phyloP scores from a whole-genome alignment of 2,329 filamentous ascomycete species.

The Colletotrichum cereale region DNA sequence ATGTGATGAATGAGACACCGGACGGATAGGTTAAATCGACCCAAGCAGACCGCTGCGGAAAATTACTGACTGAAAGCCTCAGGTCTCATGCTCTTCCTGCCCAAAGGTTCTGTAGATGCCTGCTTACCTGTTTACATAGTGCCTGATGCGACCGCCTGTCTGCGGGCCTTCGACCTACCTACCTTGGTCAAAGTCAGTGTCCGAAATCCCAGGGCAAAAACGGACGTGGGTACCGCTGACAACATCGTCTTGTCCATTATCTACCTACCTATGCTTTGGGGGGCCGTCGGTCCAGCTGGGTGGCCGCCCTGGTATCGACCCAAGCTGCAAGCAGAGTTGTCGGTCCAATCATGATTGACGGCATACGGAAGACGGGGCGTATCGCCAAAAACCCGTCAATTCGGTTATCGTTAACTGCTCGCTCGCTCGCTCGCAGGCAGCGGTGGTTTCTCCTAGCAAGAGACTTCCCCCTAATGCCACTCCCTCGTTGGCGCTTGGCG shows the following conservation, averaged over 20 bases:
- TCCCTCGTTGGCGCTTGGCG: background rate
- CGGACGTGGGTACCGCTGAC: background rate
- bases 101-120: background rate
- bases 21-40: conserved; percentile 31
- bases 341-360: background rate
- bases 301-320: background rate
- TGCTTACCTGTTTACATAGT: background rate
- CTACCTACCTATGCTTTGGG: no score
- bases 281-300: background rate
- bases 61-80: conserved; percentile 1
- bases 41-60: conserved; percentile 12
- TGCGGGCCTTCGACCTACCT: background rate
- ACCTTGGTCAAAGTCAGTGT: background rate
- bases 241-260: background rate
- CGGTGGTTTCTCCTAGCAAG: background rate
- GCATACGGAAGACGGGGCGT: background rate
- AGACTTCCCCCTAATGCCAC: background rate
- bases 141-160: background rate
- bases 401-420: background rate
- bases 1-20: conserved; percentile 1
- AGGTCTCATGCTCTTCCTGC: conserved; percentile 2
- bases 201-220: background rate
- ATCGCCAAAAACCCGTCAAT: conserved; percentile 19
- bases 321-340: background rate
- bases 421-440: background rate